A percentile compares a stretch with the other conserved stretches of the same genome.
Evolutionary conservation across 164 flowering plant species (phyloP).

Genomic region (Saururus chinensis): DNA sequence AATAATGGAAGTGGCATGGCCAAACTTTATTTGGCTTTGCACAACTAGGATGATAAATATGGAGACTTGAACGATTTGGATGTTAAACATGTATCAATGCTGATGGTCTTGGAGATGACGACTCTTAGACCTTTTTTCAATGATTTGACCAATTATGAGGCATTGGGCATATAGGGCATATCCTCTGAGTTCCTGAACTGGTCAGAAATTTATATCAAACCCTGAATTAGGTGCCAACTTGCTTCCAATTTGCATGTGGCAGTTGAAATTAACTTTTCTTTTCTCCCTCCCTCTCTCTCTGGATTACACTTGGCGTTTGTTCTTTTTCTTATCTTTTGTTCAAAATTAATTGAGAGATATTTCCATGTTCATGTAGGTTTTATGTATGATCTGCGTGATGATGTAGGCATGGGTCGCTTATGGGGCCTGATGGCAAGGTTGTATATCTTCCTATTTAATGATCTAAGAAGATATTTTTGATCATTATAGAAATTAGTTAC

Average conservation of each 20-base stretch:
- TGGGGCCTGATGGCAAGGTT: slow-evolving; percentile 88
- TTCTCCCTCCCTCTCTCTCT: not conserved
- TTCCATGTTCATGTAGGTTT: slow-evolving; percentile 31
- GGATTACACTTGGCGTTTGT: not conserved
- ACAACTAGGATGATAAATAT: too few relatives aligned
- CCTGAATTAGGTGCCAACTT: too few relatives aligned
- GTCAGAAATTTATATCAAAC: too few relatives aligned
- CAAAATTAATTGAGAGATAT: not conserved
- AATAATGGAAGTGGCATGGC: too few relatives aligned
- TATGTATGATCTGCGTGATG: slow-evolving; percentile 62
- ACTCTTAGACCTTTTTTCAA: not conserved
- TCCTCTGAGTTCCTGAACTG: too few relatives aligned
- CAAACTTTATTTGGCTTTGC: too few relatives aligned
- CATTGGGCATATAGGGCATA: too few relatives aligned
- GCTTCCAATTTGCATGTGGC: not conserved
- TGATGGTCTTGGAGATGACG: not conserved
- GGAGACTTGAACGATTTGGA: too few relatives aligned
- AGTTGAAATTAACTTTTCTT: not conserved
- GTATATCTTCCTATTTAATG: not conserved
- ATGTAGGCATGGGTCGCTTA: slow-evolving; percentile 60
- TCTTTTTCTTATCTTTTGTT: not conserved
- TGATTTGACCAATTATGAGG: not conserved
- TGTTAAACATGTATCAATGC: not conserved
- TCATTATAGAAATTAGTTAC: not conserved
- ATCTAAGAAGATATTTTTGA: not conserved